Percentiles rank a stretch among this genome's conserved stretches.
Evolutionary conservation across 1,139 yeast genomes (phyloP).

Genomic region (Taphrina pruni): DNA sequence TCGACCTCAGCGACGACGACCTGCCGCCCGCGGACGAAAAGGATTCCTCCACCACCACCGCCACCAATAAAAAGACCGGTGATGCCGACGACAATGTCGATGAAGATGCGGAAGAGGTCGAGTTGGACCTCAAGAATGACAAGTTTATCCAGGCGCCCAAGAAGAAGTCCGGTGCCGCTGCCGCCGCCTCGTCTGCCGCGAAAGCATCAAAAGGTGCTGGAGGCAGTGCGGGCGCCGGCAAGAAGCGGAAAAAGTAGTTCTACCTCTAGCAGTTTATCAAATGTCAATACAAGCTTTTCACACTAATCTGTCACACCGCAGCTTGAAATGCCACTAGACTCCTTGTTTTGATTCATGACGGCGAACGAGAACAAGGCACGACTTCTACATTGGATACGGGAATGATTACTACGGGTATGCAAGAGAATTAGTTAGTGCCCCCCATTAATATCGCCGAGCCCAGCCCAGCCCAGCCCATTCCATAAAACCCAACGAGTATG

Average conservation of each 20-base stretch:
- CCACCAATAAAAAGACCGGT: constrained; percentile 64
- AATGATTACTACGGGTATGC: too few relatives aligned
- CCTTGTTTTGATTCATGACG: too few relatives aligned
- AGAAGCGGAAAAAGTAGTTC: constrained; percentile 7
- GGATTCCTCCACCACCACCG: background rate
- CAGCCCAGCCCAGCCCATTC: too few relatives aligned
- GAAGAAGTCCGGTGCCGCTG: constrained; percentile 55
- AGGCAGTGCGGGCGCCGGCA: constrained; percentile 46
- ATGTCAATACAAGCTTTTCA: background rate
- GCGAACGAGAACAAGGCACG: too few relatives aligned
- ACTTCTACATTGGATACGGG: too few relatives aligned
- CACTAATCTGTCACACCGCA: background rate
- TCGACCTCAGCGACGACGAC: constrained; percentile 56
- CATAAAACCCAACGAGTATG: too few relatives aligned
- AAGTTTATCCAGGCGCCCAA: constrained; percentile 53
- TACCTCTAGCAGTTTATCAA: background rate
- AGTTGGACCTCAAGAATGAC: constrained; percentile 47
- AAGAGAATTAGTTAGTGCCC: too few relatives aligned
- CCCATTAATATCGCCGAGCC: too few relatives aligned
- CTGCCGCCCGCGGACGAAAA: background rate
- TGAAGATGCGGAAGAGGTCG: constrained; percentile 50
- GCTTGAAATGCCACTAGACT: too few relatives aligned
- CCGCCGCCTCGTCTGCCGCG: constrained; percentile 45
- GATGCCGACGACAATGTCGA: constrained; percentile 56
- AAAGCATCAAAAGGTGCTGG: constrained; percentile 44